Base-by-base conservation (phyloP, 495 filamentous ascomycete genomes). In the Pyrenopolyporus hunteri region DNA sequence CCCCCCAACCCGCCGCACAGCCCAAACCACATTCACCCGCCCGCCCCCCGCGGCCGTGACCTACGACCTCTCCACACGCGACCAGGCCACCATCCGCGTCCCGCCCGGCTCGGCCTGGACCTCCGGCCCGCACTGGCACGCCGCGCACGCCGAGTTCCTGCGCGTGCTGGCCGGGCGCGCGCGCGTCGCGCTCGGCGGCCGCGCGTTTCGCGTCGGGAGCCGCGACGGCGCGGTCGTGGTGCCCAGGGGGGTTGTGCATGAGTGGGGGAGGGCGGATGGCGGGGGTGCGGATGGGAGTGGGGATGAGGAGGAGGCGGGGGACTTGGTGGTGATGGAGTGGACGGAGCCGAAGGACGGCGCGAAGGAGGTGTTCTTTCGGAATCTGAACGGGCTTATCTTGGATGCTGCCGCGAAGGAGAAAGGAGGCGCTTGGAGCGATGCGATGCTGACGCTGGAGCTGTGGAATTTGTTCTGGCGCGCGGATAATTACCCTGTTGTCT, bases 311-410 rank as follows among this genome's bases (percentile, higher is more conserved):
- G 45, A 29, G 13, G 68, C 40, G 8, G 70, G 59, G 7, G 71
- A 70, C 2, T 61, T 73, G 3, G 53, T 74, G 0, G 74, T 75
- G 1, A 43, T 57, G 6, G 73, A 76, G 53, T 63, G 71, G 52
- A 75, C 73, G 20, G 62, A 69, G 17, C 74, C 73, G 4, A 46
- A 6, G 2, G 69, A 71, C 31, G 64, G 72, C 2, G 39, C 33
- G 35, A 76, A 76, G 39, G 64, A 65, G 8, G 23, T 73, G 0
- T 76, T 75, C 43, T 76, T 76, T 62, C 61, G 68, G 60, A 73
- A 75, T 31, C 16, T 75, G 25, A 74, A 74, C 26, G 71, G 69
- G 13, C 36, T 74, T n/a, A 50, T 69, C 33, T 35, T 71, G n/a
- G 55, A 64, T 25, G 65, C 55, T 11, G 3, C 33, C 0, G 29